Evolutionary conservation across 108 stramenopile genomes (phyloP).

Genomic region (Nitzschia sp.): DNA sequence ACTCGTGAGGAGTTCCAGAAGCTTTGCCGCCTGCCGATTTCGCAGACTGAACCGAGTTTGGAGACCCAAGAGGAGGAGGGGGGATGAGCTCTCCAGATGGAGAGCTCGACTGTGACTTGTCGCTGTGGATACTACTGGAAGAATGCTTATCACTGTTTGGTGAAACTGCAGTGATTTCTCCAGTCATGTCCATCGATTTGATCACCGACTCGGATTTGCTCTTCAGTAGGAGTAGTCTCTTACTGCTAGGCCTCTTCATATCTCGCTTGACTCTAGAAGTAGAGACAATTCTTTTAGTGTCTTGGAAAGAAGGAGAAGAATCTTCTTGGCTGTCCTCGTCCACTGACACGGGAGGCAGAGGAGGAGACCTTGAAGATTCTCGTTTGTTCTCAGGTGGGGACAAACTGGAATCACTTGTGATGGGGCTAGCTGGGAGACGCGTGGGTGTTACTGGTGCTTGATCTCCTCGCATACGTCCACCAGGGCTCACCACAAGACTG

Average conservation of each 20-base stretch:
- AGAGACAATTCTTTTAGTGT: background rate
- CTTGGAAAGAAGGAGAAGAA: background rate
- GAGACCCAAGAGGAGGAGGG: no score
- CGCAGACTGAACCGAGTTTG: no score
- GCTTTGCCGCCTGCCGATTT: no score
- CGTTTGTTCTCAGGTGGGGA: background rate
- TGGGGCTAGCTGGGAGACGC: constrained; percentile 2
- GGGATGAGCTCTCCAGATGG: no score
- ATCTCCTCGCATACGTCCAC: background rate
- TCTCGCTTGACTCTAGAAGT: background rate
- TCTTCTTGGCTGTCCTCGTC: background rate
- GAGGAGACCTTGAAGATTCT: background rate
- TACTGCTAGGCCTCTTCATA: background rate
- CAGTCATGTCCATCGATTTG: background rate
- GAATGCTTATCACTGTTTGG: background rate
- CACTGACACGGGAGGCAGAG: background rate
- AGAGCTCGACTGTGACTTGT: no score
- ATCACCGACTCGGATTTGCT: background rate
- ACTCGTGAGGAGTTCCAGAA: no score
- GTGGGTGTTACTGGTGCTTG: constrained; percentile 4
- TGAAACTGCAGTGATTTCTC: background rate
- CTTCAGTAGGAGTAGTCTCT: background rate
- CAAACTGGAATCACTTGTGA: background rate
- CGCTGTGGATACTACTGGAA: no score
- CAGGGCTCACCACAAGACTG: background rate